A percentile compares a stretch with the other conserved stretches of the same genome.
Conservation (phyloP, 2,329 filamentous ascomycete species). For the Cadophora sp. region DNA sequence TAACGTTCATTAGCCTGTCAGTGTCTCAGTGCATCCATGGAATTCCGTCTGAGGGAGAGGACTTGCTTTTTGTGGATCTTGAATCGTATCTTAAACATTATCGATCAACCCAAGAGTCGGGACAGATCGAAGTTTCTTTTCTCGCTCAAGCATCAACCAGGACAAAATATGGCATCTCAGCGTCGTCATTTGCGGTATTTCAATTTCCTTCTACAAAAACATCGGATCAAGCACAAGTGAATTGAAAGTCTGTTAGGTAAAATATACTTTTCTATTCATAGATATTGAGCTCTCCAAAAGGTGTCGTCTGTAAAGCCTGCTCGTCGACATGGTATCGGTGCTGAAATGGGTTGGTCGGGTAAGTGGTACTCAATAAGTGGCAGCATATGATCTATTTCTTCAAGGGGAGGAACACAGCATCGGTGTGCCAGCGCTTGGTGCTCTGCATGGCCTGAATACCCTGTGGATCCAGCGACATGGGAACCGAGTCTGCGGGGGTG, state of each 20-base stretch:
- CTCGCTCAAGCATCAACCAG: not conserved
- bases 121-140: conserved; percentile 7
- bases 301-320: too few species aligned
- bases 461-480: not conserved
- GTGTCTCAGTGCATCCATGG: not conserved
- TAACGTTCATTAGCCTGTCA: conserved; percentile 6
- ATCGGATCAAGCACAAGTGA: not conserved
- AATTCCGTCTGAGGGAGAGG: not conserved
- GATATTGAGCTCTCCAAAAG: too few species aligned
- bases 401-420: not conserved
- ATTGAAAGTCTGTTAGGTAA: not conserved
- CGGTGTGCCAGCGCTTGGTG: not conserved
- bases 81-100: not conserved
- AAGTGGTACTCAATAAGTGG: not conserved
- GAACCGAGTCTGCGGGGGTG: not conserved
- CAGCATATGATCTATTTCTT: conserved; percentile 5
- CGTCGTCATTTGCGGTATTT: not conserved
- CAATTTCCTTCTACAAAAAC: not conserved
- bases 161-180: not conserved
- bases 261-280: too few species aligned
- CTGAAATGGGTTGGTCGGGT: too few species aligned
- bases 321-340: too few species aligned
- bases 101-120: not conserved
- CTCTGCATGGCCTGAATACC: not conserved
- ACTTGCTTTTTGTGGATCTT: conserved; percentile 1